Evolutionary conservation across 2,329 filamentous ascomycete genomes (phyloP), one percentile per base, ranked within the genome.

Genomic region (Dactylellina leptospora): DNA sequence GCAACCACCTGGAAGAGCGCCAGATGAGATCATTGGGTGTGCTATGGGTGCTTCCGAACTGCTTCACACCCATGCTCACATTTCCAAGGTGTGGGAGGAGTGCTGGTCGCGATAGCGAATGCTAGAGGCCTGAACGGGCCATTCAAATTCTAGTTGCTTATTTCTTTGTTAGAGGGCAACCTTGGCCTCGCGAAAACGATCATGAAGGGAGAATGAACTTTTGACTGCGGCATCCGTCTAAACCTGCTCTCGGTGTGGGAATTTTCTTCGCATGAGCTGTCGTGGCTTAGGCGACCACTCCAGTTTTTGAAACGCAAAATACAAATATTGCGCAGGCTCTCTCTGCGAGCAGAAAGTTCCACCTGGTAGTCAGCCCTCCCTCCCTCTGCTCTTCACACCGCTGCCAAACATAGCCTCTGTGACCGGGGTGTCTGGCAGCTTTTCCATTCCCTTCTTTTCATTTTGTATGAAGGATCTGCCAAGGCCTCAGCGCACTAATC

Each of bases 401-500:
- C 48, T 54, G 38, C 51, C 42, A 44, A 27, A 66, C 61, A 58
- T 54, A 68, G 45, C 33, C 44, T 45, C 48, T 47, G n/a, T 9
- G 54, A 45, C 62, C 51, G 20, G 62, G 62, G 54, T 51, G 45
- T 48, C 45, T 58, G 44, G 30, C 53, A 38, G 25, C 44, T 30
- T 66, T 48, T 38, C 28, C 33, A 33, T 28, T 45, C 42, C 33
- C 44, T 44, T 45, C 48, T 30, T 28, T 9, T 18, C 18, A 38
- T 62, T n/a, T 71, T 62, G 58, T 62, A 58, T 71, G 66, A 63
- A 71, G 66, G 66, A 71, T 71, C 64, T 71, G 58, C 58, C 66
- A 63, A 71, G 58, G n/a, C 33, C 25, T 27, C 3, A 27, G 13
- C 30, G 27, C 20, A 42, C 66, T 59, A 63, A 38, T n/a, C 56